Evolutionary conservation across 2,329 filamentous ascomycete genomes (phyloP).

Genomic region (Aspergillus sp.): DNA sequence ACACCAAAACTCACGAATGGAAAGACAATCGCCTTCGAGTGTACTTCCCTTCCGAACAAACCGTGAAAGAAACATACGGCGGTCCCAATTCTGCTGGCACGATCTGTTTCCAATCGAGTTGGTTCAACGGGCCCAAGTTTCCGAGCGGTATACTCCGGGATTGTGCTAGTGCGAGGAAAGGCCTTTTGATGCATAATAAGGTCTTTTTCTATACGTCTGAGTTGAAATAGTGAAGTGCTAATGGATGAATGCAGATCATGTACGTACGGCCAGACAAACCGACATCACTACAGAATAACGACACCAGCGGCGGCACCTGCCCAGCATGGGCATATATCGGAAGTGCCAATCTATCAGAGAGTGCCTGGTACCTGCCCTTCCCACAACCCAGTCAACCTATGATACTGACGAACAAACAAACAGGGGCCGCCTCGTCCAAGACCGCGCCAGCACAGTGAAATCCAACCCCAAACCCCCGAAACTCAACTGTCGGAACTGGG

Average conservation of each 20-base stretch:
- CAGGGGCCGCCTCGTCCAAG: constrained; percentile 71
- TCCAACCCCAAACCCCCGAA: constrained; percentile 52
- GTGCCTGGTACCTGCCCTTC: constrained; percentile 62
- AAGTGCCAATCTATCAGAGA: constrained; percentile 86
- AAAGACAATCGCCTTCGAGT: constrained; percentile 55
- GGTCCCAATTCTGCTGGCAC: constrained; percentile 65
- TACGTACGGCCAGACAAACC: constrained; percentile 24
- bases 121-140: constrained; percentile 65
- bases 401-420: background rate
- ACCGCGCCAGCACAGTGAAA: constrained; percentile 46
- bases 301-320: constrained; percentile 15
- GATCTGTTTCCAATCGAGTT: constrained; percentile 68
- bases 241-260: constrained; percentile 20
- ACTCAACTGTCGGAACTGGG: constrained; percentile 86
- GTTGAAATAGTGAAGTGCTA: background rate
- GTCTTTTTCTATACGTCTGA: constrained; percentile 39
- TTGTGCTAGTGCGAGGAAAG: constrained; percentile 61
- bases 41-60: constrained; percentile 72
- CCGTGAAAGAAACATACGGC: constrained; percentile 59
- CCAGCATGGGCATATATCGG: constrained; percentile 77
- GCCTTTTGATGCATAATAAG: constrained; percentile 86
- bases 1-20: constrained; percentile 28
- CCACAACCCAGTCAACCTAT: background rate
- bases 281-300: constrained; percentile 14
- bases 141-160: constrained; percentile 67